phyloP scores from a whole-genome alignment of 805 yeast genomes.

The Yamadazyma insecticola region DNA sequence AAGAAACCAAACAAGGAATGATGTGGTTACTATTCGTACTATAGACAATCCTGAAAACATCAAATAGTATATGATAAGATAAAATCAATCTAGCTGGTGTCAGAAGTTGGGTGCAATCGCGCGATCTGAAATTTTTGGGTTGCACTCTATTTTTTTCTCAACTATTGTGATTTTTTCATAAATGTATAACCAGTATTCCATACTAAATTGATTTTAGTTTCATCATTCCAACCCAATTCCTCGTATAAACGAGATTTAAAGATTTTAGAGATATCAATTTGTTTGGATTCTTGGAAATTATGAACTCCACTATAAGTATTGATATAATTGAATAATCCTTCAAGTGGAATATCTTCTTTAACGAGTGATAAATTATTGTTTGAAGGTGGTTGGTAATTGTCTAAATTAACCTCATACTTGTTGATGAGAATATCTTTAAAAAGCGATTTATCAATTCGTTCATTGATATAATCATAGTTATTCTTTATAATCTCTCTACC shows the following conservation, averaged over 20 bases:
- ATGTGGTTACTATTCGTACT: slow-evolving; percentile 6
- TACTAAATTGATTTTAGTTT: slow-evolving; percentile 36
- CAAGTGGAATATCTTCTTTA: slow-evolving; percentile 38
- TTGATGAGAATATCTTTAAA: slow-evolving; percentile 37
- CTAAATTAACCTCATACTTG: slow-evolving; percentile 18
- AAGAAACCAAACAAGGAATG: slow-evolving; percentile 34
- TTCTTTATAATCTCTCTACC: slow-evolving; percentile 57
- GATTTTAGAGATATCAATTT: slow-evolving; percentile 30
- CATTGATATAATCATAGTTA: slow-evolving; percentile 36
- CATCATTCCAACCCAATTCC: slow-evolving; percentile 44
- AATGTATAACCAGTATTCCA: slow-evolving; percentile 52
- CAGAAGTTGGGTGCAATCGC: too few species aligned
- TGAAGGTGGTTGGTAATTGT: slow-evolving; percentile 10
- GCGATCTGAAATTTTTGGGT: neutral
- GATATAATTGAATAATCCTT: slow-evolving; percentile 47
- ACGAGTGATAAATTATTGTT: slow-evolving; percentile 25
- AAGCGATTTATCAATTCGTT: slow-evolving; percentile 35
- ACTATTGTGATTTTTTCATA: slow-evolving; percentile 32
- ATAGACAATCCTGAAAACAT: too few species aligned
- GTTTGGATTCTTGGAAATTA: slow-evolving; percentile 41
- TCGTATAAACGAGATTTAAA: slow-evolving; percentile 30
- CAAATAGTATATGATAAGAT: too few species aligned
- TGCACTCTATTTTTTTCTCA: neutral
- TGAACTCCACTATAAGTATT: slow-evolving; percentile 72
- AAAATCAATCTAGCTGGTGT: too few species aligned